A percentile compares a stretch with the other conserved stretches of the same genome.
phyloP scores from a whole-genome alignment of 2,329 filamentous ascomycete species.

The Apiospora saccharicola region DNA sequence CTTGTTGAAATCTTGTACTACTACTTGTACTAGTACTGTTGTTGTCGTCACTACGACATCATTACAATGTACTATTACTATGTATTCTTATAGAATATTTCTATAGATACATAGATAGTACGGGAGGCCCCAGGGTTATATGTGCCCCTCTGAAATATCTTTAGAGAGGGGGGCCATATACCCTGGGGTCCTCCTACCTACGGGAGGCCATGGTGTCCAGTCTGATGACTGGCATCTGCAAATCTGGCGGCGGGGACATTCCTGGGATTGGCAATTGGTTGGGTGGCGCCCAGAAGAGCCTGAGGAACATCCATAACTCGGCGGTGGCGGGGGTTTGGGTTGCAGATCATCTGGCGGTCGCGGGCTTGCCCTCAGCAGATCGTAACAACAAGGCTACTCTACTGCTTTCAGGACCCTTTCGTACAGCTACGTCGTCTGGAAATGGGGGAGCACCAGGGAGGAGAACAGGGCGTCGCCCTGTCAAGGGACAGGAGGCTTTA shows the following conservation, averaged over 20 bases:
- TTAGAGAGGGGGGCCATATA: conserved; percentile 20
- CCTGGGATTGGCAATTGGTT: conserved; percentile 25
- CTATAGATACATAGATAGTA: no score
- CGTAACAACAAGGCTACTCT: conserved; percentile 52
- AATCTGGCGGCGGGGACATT: conserved; percentile 66
- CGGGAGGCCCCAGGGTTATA: background rate
- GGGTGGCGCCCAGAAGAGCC: no score
- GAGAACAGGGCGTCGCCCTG: conserved; percentile 2
- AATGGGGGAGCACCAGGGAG: background rate
- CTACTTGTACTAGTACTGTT: no score
- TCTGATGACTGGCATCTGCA: conserved; percentile 89
- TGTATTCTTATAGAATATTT: no score
- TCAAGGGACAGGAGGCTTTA: conserved; percentile 13
- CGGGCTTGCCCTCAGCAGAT: conserved; percentile 48
- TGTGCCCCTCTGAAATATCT: background rate
- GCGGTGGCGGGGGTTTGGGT: background rate
- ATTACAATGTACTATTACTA: no score
- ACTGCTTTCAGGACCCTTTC: conserved; percentile 48
- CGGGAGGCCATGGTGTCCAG: conserved; percentile 93
- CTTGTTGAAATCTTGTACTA: no score
- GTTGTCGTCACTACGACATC: no score
- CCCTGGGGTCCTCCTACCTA: conserved; percentile 64
- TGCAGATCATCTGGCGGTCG: background rate
- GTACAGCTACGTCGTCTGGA: no score
- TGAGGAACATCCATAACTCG: no score